Evolutionary conservation across 2,329 filamentous ascomycete genomes (phyloP).

Genomic region (Passalora sequoiae): DNA sequence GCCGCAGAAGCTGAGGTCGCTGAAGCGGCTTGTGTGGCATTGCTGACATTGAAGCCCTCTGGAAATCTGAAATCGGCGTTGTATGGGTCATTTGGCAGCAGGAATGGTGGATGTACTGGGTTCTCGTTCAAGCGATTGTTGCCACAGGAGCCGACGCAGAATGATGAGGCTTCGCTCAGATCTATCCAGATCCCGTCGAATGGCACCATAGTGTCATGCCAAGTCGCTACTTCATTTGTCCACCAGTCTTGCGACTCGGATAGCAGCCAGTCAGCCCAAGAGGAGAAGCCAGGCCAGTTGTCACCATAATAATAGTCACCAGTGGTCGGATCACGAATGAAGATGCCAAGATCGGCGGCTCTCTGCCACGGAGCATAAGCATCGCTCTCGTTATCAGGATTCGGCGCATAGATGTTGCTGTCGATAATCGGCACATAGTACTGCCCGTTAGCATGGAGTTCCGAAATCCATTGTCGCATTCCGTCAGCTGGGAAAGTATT

Average conservation of each 20-base stretch:
- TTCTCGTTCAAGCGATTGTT: conserved; percentile 16
- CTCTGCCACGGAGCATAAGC: conserved; percentile 48
- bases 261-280: conserved; percentile 23
- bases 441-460: conserved; percentile 47
- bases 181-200: conserved; percentile 29
- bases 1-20: conserved; percentile 13
- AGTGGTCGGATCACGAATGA: conserved; percentile 52
- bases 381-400: conserved; percentile 57
- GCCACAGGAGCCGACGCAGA: conserved; percentile 21
- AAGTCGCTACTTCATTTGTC: conserved; percentile 20
- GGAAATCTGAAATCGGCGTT: conserved; percentile 14
- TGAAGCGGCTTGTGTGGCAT: conserved; percentile 24
- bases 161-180: conserved; percentile 22
- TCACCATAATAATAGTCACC: conserved; percentile 36
- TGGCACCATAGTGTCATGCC: conserved; percentile 10
- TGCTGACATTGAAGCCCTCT: conserved; percentile 24
- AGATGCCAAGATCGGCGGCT: conserved; percentile 47
- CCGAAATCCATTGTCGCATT: conserved; percentile 46
- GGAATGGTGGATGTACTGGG: conserved; percentile 14
- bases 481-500: conserved; percentile 44
- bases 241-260: conserved; percentile 23
- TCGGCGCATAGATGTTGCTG: conserved; percentile 61
- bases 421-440: conserved; percentile 56
- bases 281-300: conserved; percentile 20
- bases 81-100: conserved; percentile 8